phyloP scores from a whole-genome alignment of 1,284 basidiomycete genomes.

The Ceratobasidium sp. region DNA sequence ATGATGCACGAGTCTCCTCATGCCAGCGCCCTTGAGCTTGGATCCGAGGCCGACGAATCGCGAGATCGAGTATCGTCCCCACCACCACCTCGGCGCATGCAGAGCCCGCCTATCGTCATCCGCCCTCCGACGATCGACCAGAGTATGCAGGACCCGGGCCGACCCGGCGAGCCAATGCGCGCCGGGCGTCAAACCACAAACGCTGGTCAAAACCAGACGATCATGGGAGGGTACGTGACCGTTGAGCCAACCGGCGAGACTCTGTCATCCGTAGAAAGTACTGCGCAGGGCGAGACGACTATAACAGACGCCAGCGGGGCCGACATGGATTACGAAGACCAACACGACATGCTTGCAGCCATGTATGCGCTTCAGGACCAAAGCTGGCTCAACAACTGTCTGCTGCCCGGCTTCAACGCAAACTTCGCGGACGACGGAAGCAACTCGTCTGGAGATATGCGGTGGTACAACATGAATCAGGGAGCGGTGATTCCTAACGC shows the following conservation, averaged over 20 bases:
- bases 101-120: constrained; percentile 36
- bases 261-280: constrained; percentile 52
- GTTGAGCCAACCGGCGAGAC: constrained; percentile 45
- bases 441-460: constrained; percentile 23
- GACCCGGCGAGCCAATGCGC: constrained; percentile 5
- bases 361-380: constrained; percentile 77
- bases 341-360: constrained; percentile 69
- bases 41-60: constrained; percentile 1
- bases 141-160: constrained; percentile 15
- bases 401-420: constrained; percentile 75
- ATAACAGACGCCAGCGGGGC: constrained; percentile 27
- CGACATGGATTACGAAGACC: constrained; percentile 37
- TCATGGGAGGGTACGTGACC: constrained; percentile 54
- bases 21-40: not conserved
- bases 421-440: constrained; percentile 33
- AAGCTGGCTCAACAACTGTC: constrained; percentile 77
- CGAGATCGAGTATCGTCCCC: not conserved
- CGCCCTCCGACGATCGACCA: constrained; percentile 23
- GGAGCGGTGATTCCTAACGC: not conserved
- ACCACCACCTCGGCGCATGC: constrained; percentile 6
- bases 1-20: constrained; percentile 24
- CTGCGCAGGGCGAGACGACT: constrained; percentile 34
- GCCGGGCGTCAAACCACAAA: not conserved
- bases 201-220: constrained; percentile 40
- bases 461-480: constrained; percentile 1